Conservation (phyloP, 2,329 filamentous ascomycete species). For the Aspergillus flavus region DNA sequence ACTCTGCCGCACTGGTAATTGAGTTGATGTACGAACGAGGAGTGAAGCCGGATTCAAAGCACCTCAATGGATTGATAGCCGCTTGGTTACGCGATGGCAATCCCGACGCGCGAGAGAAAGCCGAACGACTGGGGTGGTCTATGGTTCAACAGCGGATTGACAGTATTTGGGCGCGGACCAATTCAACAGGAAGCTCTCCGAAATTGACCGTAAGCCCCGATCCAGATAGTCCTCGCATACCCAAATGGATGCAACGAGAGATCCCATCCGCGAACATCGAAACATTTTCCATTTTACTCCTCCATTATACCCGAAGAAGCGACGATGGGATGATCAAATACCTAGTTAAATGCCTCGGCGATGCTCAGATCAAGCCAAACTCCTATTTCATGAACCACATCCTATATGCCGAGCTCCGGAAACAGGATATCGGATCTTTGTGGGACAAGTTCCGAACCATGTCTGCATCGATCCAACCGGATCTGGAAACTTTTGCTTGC, state of each 20-base stretch:
- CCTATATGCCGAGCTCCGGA: conserved; percentile 66
- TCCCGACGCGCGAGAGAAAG: conserved; percentile 58
- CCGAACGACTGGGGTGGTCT: conserved; percentile 70
- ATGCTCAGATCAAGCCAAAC: conserved; percentile 67
- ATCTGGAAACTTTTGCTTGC: conserved; percentile 69
- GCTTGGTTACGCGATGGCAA: conserved; percentile 71
- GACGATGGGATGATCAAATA: conserved; percentile 60
- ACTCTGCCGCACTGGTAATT: conserved; percentile 72
- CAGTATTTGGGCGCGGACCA: conserved; percentile 55
- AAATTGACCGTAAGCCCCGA: conserved; percentile 32
- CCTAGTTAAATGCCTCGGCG: conserved; percentile 64
- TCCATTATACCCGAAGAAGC: conserved; percentile 68
- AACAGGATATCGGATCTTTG: conserved; percentile 58
- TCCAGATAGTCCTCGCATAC: conserved; percentile 31
- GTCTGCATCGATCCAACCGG: conserved; percentile 58
- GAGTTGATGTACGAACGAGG: conserved; percentile 73
- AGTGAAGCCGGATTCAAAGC: conserved; percentile 69
- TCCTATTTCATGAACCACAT: conserved; percentile 80
- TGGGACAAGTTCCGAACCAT: conserved; percentile 60
- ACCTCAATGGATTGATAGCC: conserved; percentile 80
- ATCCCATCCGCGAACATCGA: conserved; percentile 69
- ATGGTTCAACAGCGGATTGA: conserved; percentile 73
- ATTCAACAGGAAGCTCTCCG: conserved; percentile 25
- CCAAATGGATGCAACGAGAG: conserved; percentile 43
- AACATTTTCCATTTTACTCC: conserved; percentile 74